These are phyloP conservation scores for Boletellus ananas DNA, from an alignment of 768 basidiomycete genomes.

Conservation along the genomic window DNA sequence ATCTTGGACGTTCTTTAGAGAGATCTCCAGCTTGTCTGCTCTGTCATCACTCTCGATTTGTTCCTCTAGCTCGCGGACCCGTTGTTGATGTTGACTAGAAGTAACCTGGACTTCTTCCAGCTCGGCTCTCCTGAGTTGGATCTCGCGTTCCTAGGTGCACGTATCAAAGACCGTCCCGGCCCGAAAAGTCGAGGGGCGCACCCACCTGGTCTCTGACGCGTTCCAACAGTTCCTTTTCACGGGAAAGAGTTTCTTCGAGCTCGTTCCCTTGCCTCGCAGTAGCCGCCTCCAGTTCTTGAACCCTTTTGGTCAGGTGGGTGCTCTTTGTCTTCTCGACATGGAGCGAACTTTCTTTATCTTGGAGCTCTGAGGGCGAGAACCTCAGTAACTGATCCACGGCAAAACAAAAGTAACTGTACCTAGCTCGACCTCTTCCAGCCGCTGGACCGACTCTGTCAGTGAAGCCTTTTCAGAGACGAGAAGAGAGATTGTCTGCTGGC, in stretches of 20 bases:
- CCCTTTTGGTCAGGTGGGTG: conserved; percentile 38
- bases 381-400: background rate
- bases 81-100: conserved; percentile 51
- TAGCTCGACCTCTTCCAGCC: conserved; percentile 54
- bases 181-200: background rate
- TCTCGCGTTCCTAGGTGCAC: conserved; percentile 60
- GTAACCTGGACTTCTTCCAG: conserved; percentile 50
- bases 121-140: conserved; percentile 58
- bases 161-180: background rate
- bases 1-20: conserved; percentile 74
- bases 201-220: conserved; percentile 31
- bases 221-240: conserved; percentile 51
- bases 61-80: conserved; percentile 71
- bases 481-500: conserved; percentile 71
- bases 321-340: conserved; percentile 41
- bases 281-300: conserved; percentile 41
- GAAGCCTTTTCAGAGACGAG: conserved; percentile 71
- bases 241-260: conserved; percentile 34
- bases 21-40: conserved; percentile 66
- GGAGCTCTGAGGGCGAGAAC: conserved; percentile 36
- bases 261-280: conserved; percentile 39
- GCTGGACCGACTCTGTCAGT: conserved; percentile 54
- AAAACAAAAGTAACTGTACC: conserved; percentile 40
- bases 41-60: conserved; percentile 83
- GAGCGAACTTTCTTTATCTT: conserved; percentile 40